Conservation (phyloP, 2,329 filamentous ascomycete genomes). For the Fusarium nelsonii region DNA sequence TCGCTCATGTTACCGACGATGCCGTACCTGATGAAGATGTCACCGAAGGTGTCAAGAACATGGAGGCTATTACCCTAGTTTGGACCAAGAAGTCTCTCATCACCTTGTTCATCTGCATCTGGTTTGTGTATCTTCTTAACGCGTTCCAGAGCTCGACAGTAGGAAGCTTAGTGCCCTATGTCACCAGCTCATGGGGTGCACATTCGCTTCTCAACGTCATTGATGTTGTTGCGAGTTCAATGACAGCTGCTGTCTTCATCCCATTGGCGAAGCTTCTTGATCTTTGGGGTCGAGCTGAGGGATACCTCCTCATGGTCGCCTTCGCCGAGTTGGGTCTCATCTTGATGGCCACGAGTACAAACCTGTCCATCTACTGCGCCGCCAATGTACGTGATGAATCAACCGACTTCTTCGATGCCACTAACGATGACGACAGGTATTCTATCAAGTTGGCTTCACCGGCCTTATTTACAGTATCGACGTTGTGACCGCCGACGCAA, state of each 20-base stretch:
- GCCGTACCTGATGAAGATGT: conserved; percentile 22
- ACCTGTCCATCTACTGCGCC: conserved; percentile 60
- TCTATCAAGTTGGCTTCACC: conserved; percentile 18
- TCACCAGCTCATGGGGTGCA: conserved; percentile 4
- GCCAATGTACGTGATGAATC: conserved; percentile 55
- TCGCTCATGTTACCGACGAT: not conserved
- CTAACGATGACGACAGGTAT: not conserved
- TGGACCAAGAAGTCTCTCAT: conserved; percentile 17
- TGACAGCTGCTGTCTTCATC: conserved; percentile 19
- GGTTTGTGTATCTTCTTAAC: conserved; percentile 19
- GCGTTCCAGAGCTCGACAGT: conserved; percentile 55
- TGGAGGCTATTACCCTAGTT: conserved; percentile 25
- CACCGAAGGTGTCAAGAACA: conserved; percentile 39
- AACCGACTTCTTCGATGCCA: accelerated
- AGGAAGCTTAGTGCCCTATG: conserved; percentile 10
- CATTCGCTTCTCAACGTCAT: conserved; percentile 24
- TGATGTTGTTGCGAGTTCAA: conserved; percentile 12
- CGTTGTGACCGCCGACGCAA: conserved; percentile 22
- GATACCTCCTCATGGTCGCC: conserved; percentile 14
- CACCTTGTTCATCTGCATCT: conserved; percentile 22
- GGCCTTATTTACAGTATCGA: conserved; percentile 22
- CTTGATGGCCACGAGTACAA: conserved; percentile 69
- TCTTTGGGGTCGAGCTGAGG: conserved; percentile 24
- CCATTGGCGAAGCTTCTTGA: conserved; percentile 21
- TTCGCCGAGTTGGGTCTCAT: conserved; percentile 61